Base-by-base conservation (phyloP, 2,329 filamentous ascomycete genomes). In the Epichloe gansuensis region DNA sequence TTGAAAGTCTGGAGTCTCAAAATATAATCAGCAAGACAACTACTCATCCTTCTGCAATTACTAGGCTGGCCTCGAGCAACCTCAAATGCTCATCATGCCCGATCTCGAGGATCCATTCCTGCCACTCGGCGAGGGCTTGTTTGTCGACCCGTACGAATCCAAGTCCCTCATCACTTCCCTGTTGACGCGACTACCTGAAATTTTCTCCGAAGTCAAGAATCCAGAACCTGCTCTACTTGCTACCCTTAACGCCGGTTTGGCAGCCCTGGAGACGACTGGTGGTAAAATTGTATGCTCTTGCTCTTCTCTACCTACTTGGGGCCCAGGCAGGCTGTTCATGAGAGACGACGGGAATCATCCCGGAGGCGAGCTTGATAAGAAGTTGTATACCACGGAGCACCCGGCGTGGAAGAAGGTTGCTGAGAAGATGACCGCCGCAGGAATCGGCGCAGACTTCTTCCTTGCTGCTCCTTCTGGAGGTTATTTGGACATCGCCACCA, bases 61-160 rank as follows among this genome's bases (percentile, higher is more conserved):
- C 48, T 54, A 88, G 83, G 70, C 89, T 39, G 78, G 78, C 42
- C 74, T 96, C 43, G 85, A 93, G 52, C 83, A 90, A 69, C 89
- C 93, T 9, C 93, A 98, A 65, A 96, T 98, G 89, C 82, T 98
- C 75, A 91, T 98, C 49, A 95, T 98, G 88, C 88, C 93, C 3
- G 93, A 98, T 65, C 79, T 98, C 48, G 91, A 97, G 62, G 93
- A 98, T 59, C 93, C 93, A 0, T 98, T 98, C 66, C 83, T 97
- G 15, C 91, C 93, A 3, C 75, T 98, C 17, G 89, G 87, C 57
- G 87, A 95, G 54, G 91, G 91, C 15, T 76, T 98, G 9, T 97
- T 97, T 66, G 91, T 97, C 15, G 91, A 98, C 67, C 90, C 93
- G 2, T 84, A 90, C 61, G 88, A 95, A 67, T 93, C 89, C 46